Base-by-base conservation (phyloP, 768 basidiomycete genomes). In the Lentinula boryana region DNA sequence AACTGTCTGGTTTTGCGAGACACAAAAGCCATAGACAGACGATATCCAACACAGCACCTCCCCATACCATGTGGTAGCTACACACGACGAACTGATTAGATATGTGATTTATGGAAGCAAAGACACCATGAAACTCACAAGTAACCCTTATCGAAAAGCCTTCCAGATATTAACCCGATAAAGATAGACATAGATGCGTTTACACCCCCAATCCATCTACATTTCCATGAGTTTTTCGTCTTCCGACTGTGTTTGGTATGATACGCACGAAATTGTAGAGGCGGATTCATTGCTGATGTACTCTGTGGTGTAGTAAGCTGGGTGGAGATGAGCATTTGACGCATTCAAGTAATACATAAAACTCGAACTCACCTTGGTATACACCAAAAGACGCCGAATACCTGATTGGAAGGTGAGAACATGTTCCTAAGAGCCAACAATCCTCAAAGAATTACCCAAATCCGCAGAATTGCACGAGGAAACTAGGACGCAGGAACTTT, bases 11-110 rank as follows among this genome's bases (percentile, higher is more conserved):
- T 61, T 80, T 70, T 0, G 72, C 73, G 4, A 83, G 69, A 2
- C 81, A 83, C 6, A 84, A 67, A 77, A 83, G 79, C 68, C 83
- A 83, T 15, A 77, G 69, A 48, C 80, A 58, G 12, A 58, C 16
- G 16, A 38, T 36, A 33, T 51, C 40, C n/a, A 61, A 13, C 9
- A 46, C n/a, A 13, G 52, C 38, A 3, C 60, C 60, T 54, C 60
- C 60, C 31, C 23, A 33, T n/a, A 61, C 41, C 23, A 54, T 27
- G 16, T 43, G 52, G 23, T 54, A 61, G 40, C 60, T 56, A 55
- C 12, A 32, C n/a, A 35, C 21, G 36, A 10, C 6, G 21, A 12
- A 18, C 13, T 38, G 3, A 8, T 38, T 13, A 13, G 38, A 55
- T 32, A 23, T 32, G 15, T 13, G 27, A 54, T 32, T 21, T 23